These are phyloP conservation scores for Albugo laibachii DNA, from an alignment of 352 stramenopile genomes.

Conservation along the genomic window DNA sequence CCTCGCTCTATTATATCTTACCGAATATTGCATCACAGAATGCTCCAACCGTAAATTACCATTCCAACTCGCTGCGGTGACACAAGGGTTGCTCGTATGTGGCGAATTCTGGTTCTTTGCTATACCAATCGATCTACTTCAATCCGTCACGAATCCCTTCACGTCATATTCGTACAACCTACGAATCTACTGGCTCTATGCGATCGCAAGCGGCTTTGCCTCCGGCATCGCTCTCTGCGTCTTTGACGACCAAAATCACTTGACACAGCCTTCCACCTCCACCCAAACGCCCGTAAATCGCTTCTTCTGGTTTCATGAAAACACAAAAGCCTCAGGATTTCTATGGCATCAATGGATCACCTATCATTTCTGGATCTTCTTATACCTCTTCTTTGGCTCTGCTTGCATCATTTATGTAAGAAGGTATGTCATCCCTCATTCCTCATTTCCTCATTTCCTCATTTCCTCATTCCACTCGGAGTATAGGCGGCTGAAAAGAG, in stretches of 20 bases:
- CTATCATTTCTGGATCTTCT: constrained; percentile 62
- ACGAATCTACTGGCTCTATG: constrained; percentile 69
- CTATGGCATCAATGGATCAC: constrained; percentile 69
- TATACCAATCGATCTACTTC: constrained; percentile 74
- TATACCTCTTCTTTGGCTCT: constrained; percentile 55
- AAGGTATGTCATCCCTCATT: constrained; percentile 8
- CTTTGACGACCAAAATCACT: constrained; percentile 19
- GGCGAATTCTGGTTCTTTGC: constrained; percentile 81
- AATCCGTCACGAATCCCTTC: constrained; percentile 81
- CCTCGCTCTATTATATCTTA: constrained; percentile 44
- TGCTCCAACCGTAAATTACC: constrained; percentile 20
- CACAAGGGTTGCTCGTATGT: constrained; percentile 53
- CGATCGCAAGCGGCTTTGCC: constrained; percentile 38
- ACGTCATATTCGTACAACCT: constrained; percentile 75
- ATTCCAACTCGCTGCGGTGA: neutral
- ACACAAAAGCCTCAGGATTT: constrained; percentile 49
- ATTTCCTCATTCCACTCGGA: neutral
- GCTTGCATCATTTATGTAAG: constrained; percentile 59
- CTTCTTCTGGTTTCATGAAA: constrained; percentile 75
- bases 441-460: neutral
- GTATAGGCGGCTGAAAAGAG: constrained; percentile 27
- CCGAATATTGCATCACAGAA: constrained; percentile 57
- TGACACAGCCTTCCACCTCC: constrained; percentile 5
- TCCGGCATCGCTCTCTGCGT: constrained; percentile 46
- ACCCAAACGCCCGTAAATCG: constrained; percentile 13